These are phyloP conservation scores for Cyclocybe cylindracea DNA, from an alignment of 768 basidiomycete genomes.

Conservation along the genomic window DNA sequence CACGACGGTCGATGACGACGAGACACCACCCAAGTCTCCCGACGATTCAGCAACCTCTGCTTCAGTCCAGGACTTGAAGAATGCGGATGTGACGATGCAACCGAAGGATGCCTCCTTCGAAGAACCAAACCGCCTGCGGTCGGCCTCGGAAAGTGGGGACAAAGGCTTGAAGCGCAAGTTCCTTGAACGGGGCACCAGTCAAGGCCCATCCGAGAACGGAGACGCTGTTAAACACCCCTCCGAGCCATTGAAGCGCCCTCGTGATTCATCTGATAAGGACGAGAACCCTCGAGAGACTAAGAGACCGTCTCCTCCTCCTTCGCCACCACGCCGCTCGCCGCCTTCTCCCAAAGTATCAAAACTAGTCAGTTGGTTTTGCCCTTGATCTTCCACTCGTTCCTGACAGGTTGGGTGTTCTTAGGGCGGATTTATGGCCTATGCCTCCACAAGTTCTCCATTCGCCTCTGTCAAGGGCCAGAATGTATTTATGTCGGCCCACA, in stretches of 20 bases:
- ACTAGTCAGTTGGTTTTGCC: slow-evolving; percentile 40
- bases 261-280: slow-evolving; percentile 64
- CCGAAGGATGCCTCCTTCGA: slow-evolving; percentile 6
- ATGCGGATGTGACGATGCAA: slow-evolving; percentile 17
- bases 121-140: slow-evolving; percentile 22
- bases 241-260: slow-evolving; percentile 56
- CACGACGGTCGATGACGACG: slow-evolving; percentile 15
- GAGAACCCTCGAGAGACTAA: slow-evolving; percentile 63
- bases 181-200: slow-evolving; percentile 66
- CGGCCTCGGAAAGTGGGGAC: slow-evolving; percentile 52
- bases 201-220: slow-evolving; percentile 46
- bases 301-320: slow-evolving; percentile 70
- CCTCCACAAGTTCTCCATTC: slow-evolving; percentile 73
- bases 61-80: slow-evolving; percentile 18
- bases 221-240: slow-evolving; percentile 23
- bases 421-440: slow-evolving; percentile 82
- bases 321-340: slow-evolving; percentile 37
- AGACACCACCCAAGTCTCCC: slow-evolving; percentile 21
- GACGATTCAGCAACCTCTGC: slow-evolving; percentile 18
- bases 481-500: slow-evolving; percentile 40
- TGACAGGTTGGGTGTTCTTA: slow-evolving; percentile 24
- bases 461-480: slow-evolving; percentile 72
- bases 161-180: slow-evolving; percentile 73
- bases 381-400: slow-evolving; percentile 1
- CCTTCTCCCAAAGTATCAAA: slow-evolving; percentile 37